Evolutionary conservation across 768 basidiomycete species (phyloP), one percentile per base, ranked within the genome.

Genomic region (Cystobasidium ongulense): DNA sequence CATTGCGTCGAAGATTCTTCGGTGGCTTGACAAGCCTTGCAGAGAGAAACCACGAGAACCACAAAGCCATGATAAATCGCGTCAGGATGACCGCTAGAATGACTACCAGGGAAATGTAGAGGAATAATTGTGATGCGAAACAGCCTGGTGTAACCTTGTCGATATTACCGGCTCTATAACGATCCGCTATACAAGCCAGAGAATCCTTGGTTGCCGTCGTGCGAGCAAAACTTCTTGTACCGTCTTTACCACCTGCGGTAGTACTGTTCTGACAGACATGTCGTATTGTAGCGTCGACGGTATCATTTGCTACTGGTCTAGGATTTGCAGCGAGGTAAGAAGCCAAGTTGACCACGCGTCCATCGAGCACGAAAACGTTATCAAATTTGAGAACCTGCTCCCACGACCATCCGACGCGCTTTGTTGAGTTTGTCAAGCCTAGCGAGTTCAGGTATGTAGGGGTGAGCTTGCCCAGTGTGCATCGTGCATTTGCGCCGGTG

Each of bases 111-210:
- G 92, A 91, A 31, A 88, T 83, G 80, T 96, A 99, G 64, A 98
- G 88, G 80, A 98, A 87, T 31, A 98, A 84, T 57, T 87, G 85
- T 36, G 92, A 89, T 43, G 92, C 87, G 81, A 97, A 94, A 82
- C 96, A 99, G 8, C 95, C 95, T 5, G 96, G 92, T 0, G 93
- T 89, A 79, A 96, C 84, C 82, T 97, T 96, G 84, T 97, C 96
- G 76, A 99, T 97, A 80, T 90, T 89, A 25, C 96, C 96, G 0
- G 93, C 94, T 63, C 86, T 86, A 81, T 96, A 99, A 15, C 96
- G 87, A 78, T 91, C 83, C 65, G 85, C 84, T 65, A 99, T 84
- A 81, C 96, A 99, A 11, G 87, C 85, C 1, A 96, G 84, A 27
- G 90, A 87, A 11, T 84, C 83, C 75, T 86, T 83, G 72, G 91